Percentiles rank a stretch among this genome's conserved stretches.
These are phyloP conservation scores for Phialocephala sp. DNA, from an alignment of 2,329 filamentous ascomycete species.

Conservation along the genomic window DNA sequence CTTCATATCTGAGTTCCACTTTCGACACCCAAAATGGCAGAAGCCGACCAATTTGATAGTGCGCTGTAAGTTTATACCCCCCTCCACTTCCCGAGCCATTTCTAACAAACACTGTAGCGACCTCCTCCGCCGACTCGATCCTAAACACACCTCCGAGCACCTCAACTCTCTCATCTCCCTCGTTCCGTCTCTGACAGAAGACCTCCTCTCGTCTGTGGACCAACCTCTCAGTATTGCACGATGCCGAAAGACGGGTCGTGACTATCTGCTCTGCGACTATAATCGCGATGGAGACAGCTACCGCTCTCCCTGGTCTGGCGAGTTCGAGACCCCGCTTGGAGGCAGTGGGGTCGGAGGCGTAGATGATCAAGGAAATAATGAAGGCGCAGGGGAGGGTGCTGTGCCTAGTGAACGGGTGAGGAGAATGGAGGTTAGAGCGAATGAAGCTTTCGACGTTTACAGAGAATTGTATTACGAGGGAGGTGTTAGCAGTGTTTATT, in stretches of 20 bases:
- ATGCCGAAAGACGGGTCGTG: conserved; percentile 86
- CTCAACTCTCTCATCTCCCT: conserved; percentile 88
- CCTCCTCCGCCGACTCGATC: conserved; percentile 96
- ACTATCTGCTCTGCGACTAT: conserved; percentile 99
- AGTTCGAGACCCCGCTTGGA: conserved; percentile 91
- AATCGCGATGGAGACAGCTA: conserved; percentile 99
- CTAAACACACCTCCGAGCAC: conserved; percentile 87
- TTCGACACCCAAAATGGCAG: conserved; percentile 38
- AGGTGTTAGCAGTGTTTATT: conserved; percentile 93
- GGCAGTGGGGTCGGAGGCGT: conserved; percentile 61
- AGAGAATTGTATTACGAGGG: conserved; percentile 97
- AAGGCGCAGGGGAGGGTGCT: conserved; percentile 75
- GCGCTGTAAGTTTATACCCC: conserved; percentile 40
- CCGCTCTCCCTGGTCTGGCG: conserved; percentile 98
- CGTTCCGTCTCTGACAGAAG: conserved; percentile 91
- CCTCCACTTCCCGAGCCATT: background rate
- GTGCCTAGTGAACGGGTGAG: conserved; percentile 89
- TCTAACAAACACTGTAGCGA: conserved; percentile 72
- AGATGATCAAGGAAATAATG: conserved; percentile 55
- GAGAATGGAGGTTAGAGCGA: conserved; percentile 91
- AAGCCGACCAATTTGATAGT: conserved; percentile 44
- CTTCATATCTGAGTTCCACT: background rate
- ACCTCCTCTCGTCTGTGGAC: conserved; percentile 96
- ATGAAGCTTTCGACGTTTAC: conserved; percentile 97
- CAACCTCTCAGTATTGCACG: conserved; percentile 87